Percentiles rank a stretch among this genome's conserved stretches.
Conservation (phyloP, 192 early-diverging fungal genomes). For the Coemansia sp. region DNA sequence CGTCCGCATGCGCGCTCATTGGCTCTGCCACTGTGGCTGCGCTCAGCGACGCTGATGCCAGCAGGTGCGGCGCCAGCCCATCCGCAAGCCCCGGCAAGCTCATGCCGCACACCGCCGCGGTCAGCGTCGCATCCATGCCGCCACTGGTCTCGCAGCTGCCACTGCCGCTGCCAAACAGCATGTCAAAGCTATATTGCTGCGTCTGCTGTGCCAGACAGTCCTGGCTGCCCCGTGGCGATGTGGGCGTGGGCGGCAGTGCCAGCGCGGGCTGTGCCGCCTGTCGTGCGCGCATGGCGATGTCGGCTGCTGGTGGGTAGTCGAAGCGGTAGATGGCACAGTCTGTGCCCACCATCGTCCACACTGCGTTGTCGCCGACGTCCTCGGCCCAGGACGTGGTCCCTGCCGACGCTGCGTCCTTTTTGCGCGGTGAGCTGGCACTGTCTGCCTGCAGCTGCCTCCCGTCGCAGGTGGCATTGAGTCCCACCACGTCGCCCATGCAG, state of each 20-base stretch:
- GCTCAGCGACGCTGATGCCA: slow-evolving; percentile 9
- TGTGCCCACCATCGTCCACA: slow-evolving; percentile 92
- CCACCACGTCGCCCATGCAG: slow-evolving; percentile 75
- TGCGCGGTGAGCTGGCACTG: neutral
- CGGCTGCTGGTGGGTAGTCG: slow-evolving; percentile 31
- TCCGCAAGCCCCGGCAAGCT: slow-evolving; percentile 18
- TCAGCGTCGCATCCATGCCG: slow-evolving; percentile 38
- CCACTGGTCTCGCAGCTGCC: slow-evolving; percentile 3
- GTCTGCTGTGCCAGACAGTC: slow-evolving; percentile 47
- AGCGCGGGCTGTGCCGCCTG: slow-evolving; percentile 14
- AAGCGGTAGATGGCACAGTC: slow-evolving; percentile 54
- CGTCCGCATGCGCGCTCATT: slow-evolving; percentile 10
- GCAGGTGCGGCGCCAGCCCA: slow-evolving; percentile 13
- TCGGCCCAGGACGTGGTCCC: slow-evolving; percentile 66
- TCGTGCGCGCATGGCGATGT: slow-evolving; percentile 21
- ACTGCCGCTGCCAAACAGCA: slow-evolving; percentile 24
- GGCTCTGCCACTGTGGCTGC: neutral
- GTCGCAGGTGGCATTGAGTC: slow-evolving; percentile 60
- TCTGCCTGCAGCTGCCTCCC: slow-evolving; percentile 34
- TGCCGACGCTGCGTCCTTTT: slow-evolving; percentile 35
- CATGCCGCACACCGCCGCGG: slow-evolving; percentile 42
- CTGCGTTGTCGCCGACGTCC: slow-evolving; percentile 81
- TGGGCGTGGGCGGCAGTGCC: slow-evolving; percentile 38
- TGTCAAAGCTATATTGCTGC: slow-evolving; percentile 26
- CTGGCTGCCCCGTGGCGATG: slow-evolving; percentile 23